A percentile compares a stretch with the other conserved stretches of the same genome.
Evolutionary conservation across 371 early-diverging fungal genomes (phyloP).

Genomic region (Mortierella sp.): DNA sequence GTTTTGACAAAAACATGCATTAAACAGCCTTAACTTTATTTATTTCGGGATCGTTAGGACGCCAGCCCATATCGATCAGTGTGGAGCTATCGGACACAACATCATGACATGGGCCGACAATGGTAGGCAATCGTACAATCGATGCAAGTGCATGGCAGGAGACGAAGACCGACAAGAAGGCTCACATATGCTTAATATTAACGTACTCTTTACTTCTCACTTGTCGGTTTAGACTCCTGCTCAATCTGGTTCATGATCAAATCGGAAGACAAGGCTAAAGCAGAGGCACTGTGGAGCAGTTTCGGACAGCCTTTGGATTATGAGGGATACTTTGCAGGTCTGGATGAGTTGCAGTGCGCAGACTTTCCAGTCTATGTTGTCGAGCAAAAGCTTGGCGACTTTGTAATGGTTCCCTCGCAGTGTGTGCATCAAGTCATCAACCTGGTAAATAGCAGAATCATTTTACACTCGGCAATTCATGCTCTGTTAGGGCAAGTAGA

Average conservation of each 20-base stretch:
- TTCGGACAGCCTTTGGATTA: constrained; percentile 47
- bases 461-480: background rate
- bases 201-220: background rate
- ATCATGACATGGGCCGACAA: constrained; percentile 56
- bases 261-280: constrained; percentile 33
- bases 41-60: constrained; percentile 28
- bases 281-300: constrained; percentile 32
- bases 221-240: constrained; percentile 26
- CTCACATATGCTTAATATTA: background rate
- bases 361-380: constrained; percentile 54
- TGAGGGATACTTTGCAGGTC: constrained; percentile 44
- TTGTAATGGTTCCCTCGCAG: constrained; percentile 56
- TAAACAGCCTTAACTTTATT: background rate
- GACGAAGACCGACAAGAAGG: background rate
- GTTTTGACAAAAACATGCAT: too few species aligned
- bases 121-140: constrained; percentile 19
- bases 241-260: constrained; percentile 59
- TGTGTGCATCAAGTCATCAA: constrained; percentile 58
- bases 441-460: constrained; percentile 18
- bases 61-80: constrained; percentile 58
- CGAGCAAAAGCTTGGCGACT: constrained; percentile 58
- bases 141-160: background rate
- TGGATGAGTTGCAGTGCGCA: constrained; percentile 40
- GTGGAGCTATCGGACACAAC: constrained; percentile 60
- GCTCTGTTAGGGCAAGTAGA: background rate